phyloP scores from a whole-genome alignment of 306 rosid species.

The Astragalus membranaceus region DNA sequence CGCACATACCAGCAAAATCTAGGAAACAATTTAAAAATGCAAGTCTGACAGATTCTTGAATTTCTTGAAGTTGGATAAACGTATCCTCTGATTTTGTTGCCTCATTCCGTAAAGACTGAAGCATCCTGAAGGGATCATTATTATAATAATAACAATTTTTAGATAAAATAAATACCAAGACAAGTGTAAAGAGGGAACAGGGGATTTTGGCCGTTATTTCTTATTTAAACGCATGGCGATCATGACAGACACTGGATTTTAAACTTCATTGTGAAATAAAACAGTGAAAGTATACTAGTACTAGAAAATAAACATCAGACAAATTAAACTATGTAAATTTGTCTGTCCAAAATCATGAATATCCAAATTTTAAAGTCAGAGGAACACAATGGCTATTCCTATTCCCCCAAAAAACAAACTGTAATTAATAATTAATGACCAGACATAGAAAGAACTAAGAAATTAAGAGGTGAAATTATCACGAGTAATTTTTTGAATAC shows the following conservation, averaged over 20 bases:
- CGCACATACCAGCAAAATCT: too few relatives aligned
- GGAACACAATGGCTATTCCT: background rate
- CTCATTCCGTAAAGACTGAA: constrained; percentile 67
- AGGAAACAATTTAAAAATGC: constrained; percentile 90
- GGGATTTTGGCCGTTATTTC: background rate
- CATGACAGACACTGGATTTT: background rate
- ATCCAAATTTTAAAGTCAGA: background rate
- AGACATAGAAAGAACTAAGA: background rate
- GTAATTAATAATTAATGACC: background rate
- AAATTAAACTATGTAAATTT: too few relatives aligned
- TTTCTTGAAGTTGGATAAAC: constrained; percentile 79
- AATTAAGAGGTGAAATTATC: background rate
- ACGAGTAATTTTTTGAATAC: background rate
- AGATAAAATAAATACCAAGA: too few relatives aligned
- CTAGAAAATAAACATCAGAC: background rate
- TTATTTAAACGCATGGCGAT: background rate
- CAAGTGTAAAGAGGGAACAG: too few relatives aligned
- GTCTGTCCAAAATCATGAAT: too few relatives aligned
- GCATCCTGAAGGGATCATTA: constrained; percentile 58
- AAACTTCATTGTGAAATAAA: background rate
- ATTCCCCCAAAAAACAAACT: background rate
- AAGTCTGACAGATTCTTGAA: constrained; percentile 92
- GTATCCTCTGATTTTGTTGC: constrained; percentile 88
- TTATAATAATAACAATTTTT: constrained; percentile 16
- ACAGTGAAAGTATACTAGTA: background rate